Percentiles rank a stretch among this genome's conserved stretches.
These are phyloP conservation scores for Paraglomus occultum DNA, from an alignment of 192 early-diverging fungal species.

Conservation along the genomic window DNA sequence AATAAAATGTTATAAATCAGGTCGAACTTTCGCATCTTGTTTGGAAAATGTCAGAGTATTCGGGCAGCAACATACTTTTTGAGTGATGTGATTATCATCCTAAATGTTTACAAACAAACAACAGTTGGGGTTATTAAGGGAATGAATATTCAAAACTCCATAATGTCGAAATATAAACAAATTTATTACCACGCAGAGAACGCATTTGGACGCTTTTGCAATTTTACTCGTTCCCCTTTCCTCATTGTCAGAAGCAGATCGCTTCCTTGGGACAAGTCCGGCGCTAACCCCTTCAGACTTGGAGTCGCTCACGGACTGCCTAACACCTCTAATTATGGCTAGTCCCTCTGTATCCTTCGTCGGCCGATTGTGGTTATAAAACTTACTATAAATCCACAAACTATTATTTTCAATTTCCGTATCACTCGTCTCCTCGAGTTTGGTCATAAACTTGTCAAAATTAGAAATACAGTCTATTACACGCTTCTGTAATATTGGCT, in stretches of 20 bases:
- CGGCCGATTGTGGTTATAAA: background rate
- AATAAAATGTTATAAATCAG: background rate
- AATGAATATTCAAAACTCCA: background rate
- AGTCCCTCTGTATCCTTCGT: too few relatives aligned
- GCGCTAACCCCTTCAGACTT: background rate
- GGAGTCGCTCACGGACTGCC: background rate
- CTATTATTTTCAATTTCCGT: background rate
- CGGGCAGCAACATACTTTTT: background rate
- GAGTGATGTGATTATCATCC: background rate
- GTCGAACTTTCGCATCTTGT: too few relatives aligned
- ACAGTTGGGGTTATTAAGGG: constrained; percentile 6
- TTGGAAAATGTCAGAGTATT: background rate
- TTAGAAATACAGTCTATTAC: constrained; percentile 34
- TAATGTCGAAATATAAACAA: constrained; percentile 47
- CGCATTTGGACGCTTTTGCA: constrained; percentile 32
- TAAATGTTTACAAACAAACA: constrained; percentile 23
- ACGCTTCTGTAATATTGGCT: constrained; percentile 32
- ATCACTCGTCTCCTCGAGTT: background rate
- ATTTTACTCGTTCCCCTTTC: constrained; percentile 32
- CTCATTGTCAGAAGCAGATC: background rate
- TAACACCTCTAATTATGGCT: background rate
- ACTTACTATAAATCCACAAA: background rate
- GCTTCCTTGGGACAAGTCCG: background rate
- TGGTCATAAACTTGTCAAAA: constrained; percentile 18
- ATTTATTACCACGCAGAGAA: constrained; percentile 47